A percentile compares a stretch with the other conserved stretches of the same genome.
These are phyloP conservation scores for Aspergillus pseudoterreus DNA, from an alignment of 2,329 filamentous ascomycete species.

Conservation along the genomic window DNA sequence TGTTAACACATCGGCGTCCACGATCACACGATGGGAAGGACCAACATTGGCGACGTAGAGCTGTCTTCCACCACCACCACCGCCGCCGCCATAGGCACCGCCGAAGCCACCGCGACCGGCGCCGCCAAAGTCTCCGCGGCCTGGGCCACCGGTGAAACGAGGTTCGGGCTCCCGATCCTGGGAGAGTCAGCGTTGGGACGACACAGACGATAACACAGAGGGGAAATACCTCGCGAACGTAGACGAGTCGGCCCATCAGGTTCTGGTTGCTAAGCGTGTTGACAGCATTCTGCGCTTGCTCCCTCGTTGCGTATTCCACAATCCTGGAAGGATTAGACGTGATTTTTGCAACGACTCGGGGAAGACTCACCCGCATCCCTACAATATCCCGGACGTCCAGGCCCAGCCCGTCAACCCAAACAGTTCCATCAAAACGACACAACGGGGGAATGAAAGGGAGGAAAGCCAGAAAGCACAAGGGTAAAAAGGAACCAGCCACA, in stretches of 20 bases:
- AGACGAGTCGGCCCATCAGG: constrained; percentile 96
- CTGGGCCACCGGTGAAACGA: constrained; percentile 78
- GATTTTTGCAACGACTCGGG: background rate
- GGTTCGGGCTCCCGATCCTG: constrained; percentile 98
- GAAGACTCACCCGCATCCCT: constrained; percentile 96
- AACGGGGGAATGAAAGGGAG: constrained; percentile 57
- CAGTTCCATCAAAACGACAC: constrained; percentile 69
- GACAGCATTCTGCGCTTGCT: constrained; percentile 97
- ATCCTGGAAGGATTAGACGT: constrained; percentile 60
- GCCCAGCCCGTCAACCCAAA: constrained; percentile 99
- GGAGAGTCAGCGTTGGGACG: background rate
- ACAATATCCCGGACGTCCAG: constrained; percentile 80
- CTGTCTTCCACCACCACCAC: constrained; percentile 67
- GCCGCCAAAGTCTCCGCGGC: constrained; percentile 60
- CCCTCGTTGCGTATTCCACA: constrained; percentile 99
- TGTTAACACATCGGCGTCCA: constrained; percentile 33
- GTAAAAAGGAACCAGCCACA: constrained; percentile 72
- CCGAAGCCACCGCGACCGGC: constrained; percentile 52
- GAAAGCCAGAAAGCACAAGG: constrained; percentile 53
- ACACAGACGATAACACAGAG: background rate
- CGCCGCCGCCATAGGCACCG: constrained; percentile 45
- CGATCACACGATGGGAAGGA: constrained; percentile 42
- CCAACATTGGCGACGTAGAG: constrained; percentile 98
- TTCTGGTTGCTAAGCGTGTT: constrained; percentile 98
- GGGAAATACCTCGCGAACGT: constrained; percentile 84